A percentile compares a stretch with the other conserved stretches of the same genome.
phyloP scores from a whole-genome alignment of 2,329 filamentous ascomycete genomes.

The Colletotrichum paranaense region DNA sequence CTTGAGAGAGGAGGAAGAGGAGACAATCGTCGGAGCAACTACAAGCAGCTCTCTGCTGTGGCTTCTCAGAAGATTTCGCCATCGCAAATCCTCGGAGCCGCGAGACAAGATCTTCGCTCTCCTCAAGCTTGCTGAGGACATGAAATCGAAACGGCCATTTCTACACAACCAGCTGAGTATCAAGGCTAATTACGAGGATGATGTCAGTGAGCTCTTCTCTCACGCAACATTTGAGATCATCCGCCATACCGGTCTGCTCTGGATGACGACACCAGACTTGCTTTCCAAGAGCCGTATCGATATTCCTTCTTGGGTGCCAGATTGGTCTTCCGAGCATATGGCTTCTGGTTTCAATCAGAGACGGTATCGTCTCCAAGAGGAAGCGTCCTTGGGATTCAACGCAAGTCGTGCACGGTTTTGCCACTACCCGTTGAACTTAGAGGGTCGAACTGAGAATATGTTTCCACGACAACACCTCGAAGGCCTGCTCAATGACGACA shows the following conservation, averaged over 20 bases:
- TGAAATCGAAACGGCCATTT: not conserved
- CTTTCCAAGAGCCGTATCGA: conserved; percentile 22
- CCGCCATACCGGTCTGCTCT: not conserved
- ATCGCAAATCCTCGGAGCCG: conserved; percentile 30
- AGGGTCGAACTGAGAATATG: too few species aligned
- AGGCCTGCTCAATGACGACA: too few species aligned
- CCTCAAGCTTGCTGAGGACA: conserved; percentile 10
- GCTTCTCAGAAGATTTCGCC: conserved; percentile 26
- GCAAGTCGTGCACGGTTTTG: not conserved
- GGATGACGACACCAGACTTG: conserved; percentile 29
- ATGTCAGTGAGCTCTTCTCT: not conserved
- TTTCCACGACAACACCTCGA: too few species aligned
- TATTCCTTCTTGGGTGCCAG: conserved; percentile 35
- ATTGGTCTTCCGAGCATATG: conserved; percentile 31
- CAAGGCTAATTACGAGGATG: not conserved
- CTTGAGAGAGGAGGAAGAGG: too few species aligned
- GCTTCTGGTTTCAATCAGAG: not conserved
- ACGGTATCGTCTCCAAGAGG: conserved; percentile 1
- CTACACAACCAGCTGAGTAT: not conserved
- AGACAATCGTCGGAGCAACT: too few species aligned
- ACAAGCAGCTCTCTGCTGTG: conserved; percentile 21
- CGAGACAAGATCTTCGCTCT: conserved; percentile 36
- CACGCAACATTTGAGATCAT: not conserved
- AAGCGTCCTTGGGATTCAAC: conserved; percentile 7
- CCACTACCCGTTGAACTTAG: too few species aligned